phyloP scores from a whole-genome alignment of 345 rosid species.

The Pistacia integerrima region DNA sequence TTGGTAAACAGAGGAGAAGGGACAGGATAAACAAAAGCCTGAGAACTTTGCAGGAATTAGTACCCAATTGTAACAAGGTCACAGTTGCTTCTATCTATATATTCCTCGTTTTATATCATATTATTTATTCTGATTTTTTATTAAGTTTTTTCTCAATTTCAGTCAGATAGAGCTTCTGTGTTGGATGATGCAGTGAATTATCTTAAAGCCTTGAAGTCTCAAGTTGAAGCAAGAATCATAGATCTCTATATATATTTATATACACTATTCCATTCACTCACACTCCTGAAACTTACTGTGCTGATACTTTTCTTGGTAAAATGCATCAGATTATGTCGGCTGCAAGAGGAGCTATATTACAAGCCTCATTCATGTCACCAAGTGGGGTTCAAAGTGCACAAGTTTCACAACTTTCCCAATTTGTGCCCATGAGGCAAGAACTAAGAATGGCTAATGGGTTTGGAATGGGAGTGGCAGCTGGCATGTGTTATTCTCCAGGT shows the following conservation, averaged over 20 bases:
- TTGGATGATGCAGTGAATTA: slow-evolving; percentile 25
- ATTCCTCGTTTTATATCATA: neutral
- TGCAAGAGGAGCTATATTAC: neutral
- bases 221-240: slow-evolving; percentile 20
- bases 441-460: neutral
- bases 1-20: slow-evolving; percentile 22
- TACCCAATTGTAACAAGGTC: slow-evolving; percentile 33
- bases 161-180: slow-evolving; percentile 29
- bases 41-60: slow-evolving; percentile 25
- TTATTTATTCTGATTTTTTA: neutral
- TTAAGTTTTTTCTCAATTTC: neutral
- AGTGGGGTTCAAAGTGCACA: neutral
- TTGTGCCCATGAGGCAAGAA: neutral
- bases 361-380: slow-evolving; percentile 5
- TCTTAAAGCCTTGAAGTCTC: slow-evolving; percentile 18
- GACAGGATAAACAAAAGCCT: slow-evolving; percentile 23
- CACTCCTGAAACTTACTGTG: neutral
- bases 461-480: neutral
- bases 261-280: neutral
- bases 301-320: neutral
- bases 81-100: neutral
- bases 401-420: neutral
- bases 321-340: slow-evolving; percentile 1
- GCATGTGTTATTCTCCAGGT: neutral
- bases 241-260: neutral